Base-by-base conservation (phyloP, 208 protist species). In the Spongospora subterranea region DNA sequence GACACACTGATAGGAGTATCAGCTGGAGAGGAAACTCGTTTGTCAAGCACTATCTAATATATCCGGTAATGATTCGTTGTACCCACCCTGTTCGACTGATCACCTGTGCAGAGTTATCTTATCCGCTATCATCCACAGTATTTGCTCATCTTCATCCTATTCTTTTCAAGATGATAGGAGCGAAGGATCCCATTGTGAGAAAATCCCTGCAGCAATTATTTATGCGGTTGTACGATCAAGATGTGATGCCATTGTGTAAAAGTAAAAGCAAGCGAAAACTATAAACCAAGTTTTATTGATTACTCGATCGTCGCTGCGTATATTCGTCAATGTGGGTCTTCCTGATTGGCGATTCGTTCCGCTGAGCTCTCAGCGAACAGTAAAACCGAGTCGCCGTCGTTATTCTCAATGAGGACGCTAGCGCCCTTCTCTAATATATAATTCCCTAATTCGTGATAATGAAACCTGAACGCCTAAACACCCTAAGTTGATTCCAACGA, bases 401-500 rank as follows among this genome's bases (percentile, higher is more conserved):
- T 6, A 43, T 82, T 82, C 17, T 17, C 6, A 35, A 82, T 6
- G 17, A 43, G 6, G 13, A 82, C 35, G n/a, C 13, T 17, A n/a
- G 71, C 71, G 6, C 71, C 71, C n/a, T 82, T 82, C n/a, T 82
- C 71, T 6, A 82, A 35, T 39, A 82, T 35, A n/a, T 82, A 82
- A 35, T 82, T 82, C n/a, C 71, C 71, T 35, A 82, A 82, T n/a
- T 82, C 71, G 35, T 82, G 71, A 43, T 82, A 82, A 20, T 82
- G 71, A 43, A 82, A 82, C 71, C 71, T 6, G 71, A 82, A 82
- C 6, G 71, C 71, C 71, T 60, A 24, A 60, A 60, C 50, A 24
- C 24, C 24, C 24, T 60, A 60, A 6, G 24, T 60, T 60, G 6
- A 29, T 60, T 6, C 13, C 50, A 60, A 24, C 50, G 13, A 60